Percentiles rank a stretch among this genome's conserved stretches.
Evolutionary conservation across 805 yeast genomes (phyloP).

Genomic region (Tetrapisispora fleetii): DNA sequence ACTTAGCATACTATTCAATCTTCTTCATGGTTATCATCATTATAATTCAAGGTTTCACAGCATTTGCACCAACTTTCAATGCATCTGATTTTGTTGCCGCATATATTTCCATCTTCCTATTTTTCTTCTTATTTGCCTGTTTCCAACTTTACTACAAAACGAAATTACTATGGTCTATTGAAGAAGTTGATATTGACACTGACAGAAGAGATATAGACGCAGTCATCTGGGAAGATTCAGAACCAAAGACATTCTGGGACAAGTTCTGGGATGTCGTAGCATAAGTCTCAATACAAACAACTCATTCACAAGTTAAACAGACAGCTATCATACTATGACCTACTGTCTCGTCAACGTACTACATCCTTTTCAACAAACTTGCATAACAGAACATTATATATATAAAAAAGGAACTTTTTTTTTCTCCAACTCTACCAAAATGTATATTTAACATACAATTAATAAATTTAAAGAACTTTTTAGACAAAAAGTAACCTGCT

Average conservation of each 20-base stretch:
- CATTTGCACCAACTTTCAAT: conserved; percentile 43
- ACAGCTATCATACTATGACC: too few relatives aligned
- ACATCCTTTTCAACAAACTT: too few relatives aligned
- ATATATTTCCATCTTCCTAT: conserved; percentile 58
- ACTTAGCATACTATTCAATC: conserved; percentile 52
- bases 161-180: conserved; percentile 37
- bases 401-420: too few relatives aligned
- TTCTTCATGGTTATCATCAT: conserved; percentile 45
- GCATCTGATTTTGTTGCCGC: conserved; percentile 57
- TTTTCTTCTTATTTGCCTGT: conserved; percentile 43
- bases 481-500: too few relatives aligned
- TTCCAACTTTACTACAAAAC: conserved; percentile 45
- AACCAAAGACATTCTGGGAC: conserved; percentile 40
- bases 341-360: too few relatives aligned
- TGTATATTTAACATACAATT: too few relatives aligned
- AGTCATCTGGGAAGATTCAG: conserved; percentile 46
- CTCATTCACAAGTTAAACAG: neutral
- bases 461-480: too few relatives aligned
- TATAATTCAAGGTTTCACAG: conserved; percentile 62
- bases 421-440: too few relatives aligned
- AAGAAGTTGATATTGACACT: conserved; percentile 60
- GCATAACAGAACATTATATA: too few relatives aligned
- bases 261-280: conserved; percentile 42
- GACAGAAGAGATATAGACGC: conserved; percentile 58
- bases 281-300: conserved; percentile 6